These are phyloP conservation scores for Talaromyces sp. DNA, from an alignment of 2,329 filamentous ascomycete genomes.

Conservation along the genomic window DNA sequence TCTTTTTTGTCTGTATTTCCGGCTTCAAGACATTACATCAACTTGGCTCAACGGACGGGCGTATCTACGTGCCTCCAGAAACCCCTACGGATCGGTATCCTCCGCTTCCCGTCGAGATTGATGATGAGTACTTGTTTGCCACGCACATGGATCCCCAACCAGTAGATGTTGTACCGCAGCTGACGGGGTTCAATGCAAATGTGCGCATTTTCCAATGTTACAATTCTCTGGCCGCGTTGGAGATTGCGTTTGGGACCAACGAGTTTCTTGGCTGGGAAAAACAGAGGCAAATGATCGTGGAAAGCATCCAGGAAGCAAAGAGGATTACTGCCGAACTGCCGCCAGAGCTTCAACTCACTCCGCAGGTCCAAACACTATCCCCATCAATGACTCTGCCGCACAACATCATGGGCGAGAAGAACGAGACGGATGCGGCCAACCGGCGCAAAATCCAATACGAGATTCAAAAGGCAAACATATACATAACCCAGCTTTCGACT, in stretches of 20 bases:
- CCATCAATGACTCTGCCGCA: conserved; percentile 18
- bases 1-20: conserved; percentile 81
- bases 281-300: conserved; percentile 68
- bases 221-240: conserved; percentile 70
- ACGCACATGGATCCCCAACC: conserved; percentile 67
- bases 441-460: conserved; percentile 62
- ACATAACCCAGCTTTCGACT: conserved; percentile 73
- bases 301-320: conserved; percentile 67
- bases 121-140: conserved; percentile 73
- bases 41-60: conserved; percentile 64
- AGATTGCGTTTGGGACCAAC: conserved; percentile 74
- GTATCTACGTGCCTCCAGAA: conserved; percentile 69
- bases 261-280: conserved; percentile 69
- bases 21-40: conserved; percentile 74
- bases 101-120: conserved; percentile 72
- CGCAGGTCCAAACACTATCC: conserved; percentile 32
- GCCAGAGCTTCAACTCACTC: conserved; percentile 56
- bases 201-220: conserved; percentile 76
- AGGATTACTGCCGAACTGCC: conserved; percentile 63
- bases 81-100: conserved; percentile 73
- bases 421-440: conserved; percentile 10
- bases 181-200: conserved; percentile 76
- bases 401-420: neutral
- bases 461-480: conserved; percentile 89
- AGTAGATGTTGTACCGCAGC: conserved; percentile 59